These are phyloP conservation scores for Kalanchoe fedtschenkoi DNA, from an alignment of 164 flowering plant species.

Conservation along the genomic window DNA sequence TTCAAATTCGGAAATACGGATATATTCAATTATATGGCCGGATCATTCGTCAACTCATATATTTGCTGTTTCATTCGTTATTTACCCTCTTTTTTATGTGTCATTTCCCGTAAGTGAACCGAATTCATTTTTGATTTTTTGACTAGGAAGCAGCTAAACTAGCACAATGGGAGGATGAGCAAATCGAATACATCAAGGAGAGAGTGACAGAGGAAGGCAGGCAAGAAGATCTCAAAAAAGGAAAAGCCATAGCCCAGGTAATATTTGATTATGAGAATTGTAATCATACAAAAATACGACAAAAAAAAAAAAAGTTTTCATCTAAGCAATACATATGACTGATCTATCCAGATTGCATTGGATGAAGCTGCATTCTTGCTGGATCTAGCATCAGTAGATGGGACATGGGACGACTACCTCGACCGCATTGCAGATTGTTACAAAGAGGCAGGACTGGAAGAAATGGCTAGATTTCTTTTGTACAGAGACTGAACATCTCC, in stretches of 20 bases:
- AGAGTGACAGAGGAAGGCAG: conserved; percentile 72
- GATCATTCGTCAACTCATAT: neutral
- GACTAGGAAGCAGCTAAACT: conserved; percentile 73
- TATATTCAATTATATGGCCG: too few relatives aligned
- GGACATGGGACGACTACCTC: conserved; percentile 58
- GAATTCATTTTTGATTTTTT: conserved; percentile 5
- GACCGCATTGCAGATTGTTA: conserved; percentile 76
- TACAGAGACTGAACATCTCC: conserved; percentile 33
- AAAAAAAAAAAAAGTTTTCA: too few relatives aligned
- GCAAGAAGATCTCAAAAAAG: conserved; percentile 68
- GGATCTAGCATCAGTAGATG: conserved; percentile 83
- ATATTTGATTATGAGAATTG: conserved; percentile 69
- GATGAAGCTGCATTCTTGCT: conserved; percentile 90
- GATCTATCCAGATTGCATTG: conserved; percentile 65
- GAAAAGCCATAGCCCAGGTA: conserved; percentile 82
- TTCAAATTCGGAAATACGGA: too few relatives aligned
- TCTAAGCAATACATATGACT: too few relatives aligned
- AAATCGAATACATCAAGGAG: conserved; percentile 68
- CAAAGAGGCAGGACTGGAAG: conserved; percentile 58
- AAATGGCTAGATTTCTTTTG: conserved; percentile 53
- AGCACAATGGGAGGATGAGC: conserved; percentile 90
- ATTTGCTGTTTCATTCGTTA: neutral
- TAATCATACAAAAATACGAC: too few relatives aligned
- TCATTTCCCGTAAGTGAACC: neutral
- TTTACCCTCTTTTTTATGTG: too few relatives aligned